Percentiles rank a stretch among this genome's conserved stretches.
phyloP scores from a whole-genome alignment of 1,139 yeast genomes.

The Meyerozyma smithsonii region DNA sequence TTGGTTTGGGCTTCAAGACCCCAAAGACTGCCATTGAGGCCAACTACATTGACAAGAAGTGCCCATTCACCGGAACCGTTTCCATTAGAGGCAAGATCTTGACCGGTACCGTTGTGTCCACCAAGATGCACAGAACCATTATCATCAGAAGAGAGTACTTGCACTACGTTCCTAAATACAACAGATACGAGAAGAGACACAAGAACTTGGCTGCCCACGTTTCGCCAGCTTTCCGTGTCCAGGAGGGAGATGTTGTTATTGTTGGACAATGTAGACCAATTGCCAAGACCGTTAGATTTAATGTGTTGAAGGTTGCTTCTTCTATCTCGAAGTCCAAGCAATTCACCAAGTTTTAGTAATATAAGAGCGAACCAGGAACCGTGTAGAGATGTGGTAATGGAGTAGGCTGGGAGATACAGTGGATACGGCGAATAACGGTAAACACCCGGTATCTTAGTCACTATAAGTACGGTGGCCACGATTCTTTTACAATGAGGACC shows the following conservation, averaged over 20 bases:
- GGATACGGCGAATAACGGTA: neutral
- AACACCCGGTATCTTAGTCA: neutral
- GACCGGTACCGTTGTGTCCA: slow-evolving; percentile 98
- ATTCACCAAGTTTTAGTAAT: slow-evolving; percentile 82
- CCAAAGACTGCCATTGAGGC: slow-evolving; percentile 99
- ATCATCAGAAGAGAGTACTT: slow-evolving; percentile 99
- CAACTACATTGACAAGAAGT: slow-evolving; percentile 99
- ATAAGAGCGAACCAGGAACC: neutral
- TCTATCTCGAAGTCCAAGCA: slow-evolving; percentile 89
- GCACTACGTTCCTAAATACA: slow-evolving; percentile 99
- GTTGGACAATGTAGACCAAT: slow-evolving; percentile 99
- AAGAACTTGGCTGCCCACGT: slow-evolving; percentile 99
- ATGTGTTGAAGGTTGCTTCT: slow-evolving; percentile 94
- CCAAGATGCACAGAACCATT: slow-evolving; percentile 99
- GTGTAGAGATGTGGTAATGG: neutral
- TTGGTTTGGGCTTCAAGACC: slow-evolving; percentile 99
- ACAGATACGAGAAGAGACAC: slow-evolving; percentile 99
- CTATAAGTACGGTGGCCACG: neutral
- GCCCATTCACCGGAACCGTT: slow-evolving; percentile 96
- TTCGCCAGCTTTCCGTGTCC: slow-evolving; percentile 99
- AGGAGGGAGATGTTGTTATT: slow-evolving; percentile 98
- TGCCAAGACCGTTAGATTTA: slow-evolving; percentile 99
- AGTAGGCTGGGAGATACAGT: neutral
- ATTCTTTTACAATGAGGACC: too few species aligned
- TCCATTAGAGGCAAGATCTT: slow-evolving; percentile 99